Evolutionary conservation across 768 basidiomycete species (phyloP).

Genomic region (Pisolithus marmoratus): DNA sequence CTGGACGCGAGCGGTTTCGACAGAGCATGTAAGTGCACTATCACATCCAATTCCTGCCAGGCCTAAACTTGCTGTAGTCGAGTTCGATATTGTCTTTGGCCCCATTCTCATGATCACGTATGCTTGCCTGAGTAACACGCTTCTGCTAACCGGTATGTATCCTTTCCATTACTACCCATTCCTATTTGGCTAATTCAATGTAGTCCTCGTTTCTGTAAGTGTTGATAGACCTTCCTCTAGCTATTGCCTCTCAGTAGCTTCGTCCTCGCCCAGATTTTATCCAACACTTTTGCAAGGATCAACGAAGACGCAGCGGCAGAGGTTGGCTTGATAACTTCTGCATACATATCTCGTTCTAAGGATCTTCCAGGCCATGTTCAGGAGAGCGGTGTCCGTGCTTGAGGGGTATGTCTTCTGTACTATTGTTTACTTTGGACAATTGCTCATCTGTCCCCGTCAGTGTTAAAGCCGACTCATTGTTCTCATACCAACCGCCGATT

Average conservation of each 20-base stretch:
- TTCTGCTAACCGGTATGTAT: slow-evolving; percentile 77
- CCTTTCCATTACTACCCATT: slow-evolving; percentile 1
- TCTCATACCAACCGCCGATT: slow-evolving; percentile 91
- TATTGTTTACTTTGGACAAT: slow-evolving; percentile 5
- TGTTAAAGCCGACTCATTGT: slow-evolving; percentile 86
- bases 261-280: slow-evolving; percentile 63
- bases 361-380: slow-evolving; percentile 75
- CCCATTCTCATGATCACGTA: slow-evolving; percentile 89
- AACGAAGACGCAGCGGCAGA: slow-evolving; percentile 92
- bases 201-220: slow-evolving; percentile 76
- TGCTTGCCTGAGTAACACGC: slow-evolving; percentile 87
- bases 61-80: slow-evolving; percentile 33
- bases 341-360: not conserved
- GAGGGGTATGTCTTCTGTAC: slow-evolving; percentile 61
- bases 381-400: slow-evolving; percentile 88
- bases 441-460: slow-evolving; percentile 28
- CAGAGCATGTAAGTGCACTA: slow-evolving; percentile 54
- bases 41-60: not conserved
- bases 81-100: slow-evolving; percentile 85
- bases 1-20: slow-evolving; percentile 90
- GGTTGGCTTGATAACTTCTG: slow-evolving; percentile 33
- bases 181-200: slow-evolving; percentile 4
- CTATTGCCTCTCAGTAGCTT: not conserved
- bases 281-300: slow-evolving; percentile 92
- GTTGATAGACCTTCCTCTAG: slow-evolving; percentile 7